phyloP scores from a whole-genome alignment of 768 basidiomycete genomes.

The Xerocomellus amylosporus region DNA sequence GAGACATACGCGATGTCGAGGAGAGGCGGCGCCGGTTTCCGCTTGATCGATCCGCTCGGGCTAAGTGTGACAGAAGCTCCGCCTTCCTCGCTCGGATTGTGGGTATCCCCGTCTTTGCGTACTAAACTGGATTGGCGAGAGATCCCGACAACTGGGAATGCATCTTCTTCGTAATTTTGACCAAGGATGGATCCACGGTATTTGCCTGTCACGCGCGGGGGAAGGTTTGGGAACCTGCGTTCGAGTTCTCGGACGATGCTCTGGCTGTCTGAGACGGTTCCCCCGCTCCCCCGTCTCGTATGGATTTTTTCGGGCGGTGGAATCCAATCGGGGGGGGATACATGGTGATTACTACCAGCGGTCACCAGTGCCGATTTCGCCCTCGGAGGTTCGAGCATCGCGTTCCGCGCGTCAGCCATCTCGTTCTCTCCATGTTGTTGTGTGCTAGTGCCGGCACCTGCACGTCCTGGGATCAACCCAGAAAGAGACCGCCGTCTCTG shows the following conservation, averaged over 20 bases:
- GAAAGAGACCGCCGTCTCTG: slow-evolving; percentile 16
- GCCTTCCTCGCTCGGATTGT: slow-evolving; percentile 15
- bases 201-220: slow-evolving; percentile 33
- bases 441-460: neutral
- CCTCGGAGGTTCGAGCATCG: slow-evolving; percentile 7
- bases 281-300: slow-evolving; percentile 21
- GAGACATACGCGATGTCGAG: slow-evolving; percentile 16
- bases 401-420: slow-evolving; percentile 4
- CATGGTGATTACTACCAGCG: neutral
- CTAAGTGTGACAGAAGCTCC: slow-evolving; percentile 3
- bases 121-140: slow-evolving; percentile 23
- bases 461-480: slow-evolving; percentile 4
- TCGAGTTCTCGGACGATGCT: slow-evolving; percentile 50
- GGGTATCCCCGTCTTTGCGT: slow-evolving; percentile 1
- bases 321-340: slow-evolving; percentile 10
- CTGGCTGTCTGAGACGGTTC: slow-evolving; percentile 41
- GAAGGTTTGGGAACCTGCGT: slow-evolving; percentile 52
- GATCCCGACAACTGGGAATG: slow-evolving; percentile 22
- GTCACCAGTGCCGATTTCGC: slow-evolving; percentile 10
- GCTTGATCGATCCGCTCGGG: slow-evolving; percentile 26
- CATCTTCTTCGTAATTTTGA: slow-evolving; percentile 23
- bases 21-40: slow-evolving; percentile 31
- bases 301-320: slow-evolving; percentile 7
- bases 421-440: slow-evolving; percentile 8
- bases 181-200: slow-evolving; percentile 26